Conservation (phyloP, 2,329 filamentous ascomycete species). For the Cordyceps javanica region DNA sequence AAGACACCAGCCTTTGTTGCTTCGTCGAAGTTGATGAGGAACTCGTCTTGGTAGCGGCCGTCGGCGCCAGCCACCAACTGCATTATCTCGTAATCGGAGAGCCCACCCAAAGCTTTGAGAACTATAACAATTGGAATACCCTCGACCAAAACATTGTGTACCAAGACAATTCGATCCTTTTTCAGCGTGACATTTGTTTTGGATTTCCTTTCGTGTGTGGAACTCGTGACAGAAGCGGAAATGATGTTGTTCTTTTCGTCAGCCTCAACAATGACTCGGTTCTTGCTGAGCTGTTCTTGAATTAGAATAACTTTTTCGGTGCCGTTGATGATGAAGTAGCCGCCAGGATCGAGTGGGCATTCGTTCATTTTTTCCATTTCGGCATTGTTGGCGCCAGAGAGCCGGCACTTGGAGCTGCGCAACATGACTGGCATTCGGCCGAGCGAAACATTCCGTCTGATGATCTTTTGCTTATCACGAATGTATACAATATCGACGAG, state of each 20-base stretch:
- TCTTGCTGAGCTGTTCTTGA: constrained; percentile 98
- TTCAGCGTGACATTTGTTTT: constrained; percentile 95
- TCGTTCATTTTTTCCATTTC: constrained; percentile 92
- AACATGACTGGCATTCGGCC: constrained; percentile 96
- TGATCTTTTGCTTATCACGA: constrained; percentile 68
- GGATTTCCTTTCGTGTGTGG: constrained; percentile 93
- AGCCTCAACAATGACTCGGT: constrained; percentile 93
- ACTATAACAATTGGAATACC: constrained; percentile 93
- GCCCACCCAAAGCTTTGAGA: constrained; percentile 86
- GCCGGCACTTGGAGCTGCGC: constrained; percentile 85
- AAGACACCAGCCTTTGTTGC: constrained; percentile 76
- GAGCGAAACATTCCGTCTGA: constrained; percentile 71
- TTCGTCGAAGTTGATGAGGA: constrained; percentile 92
- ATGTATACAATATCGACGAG: constrained; percentile 88
- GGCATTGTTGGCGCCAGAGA: constrained; percentile 74
- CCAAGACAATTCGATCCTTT: constrained; percentile 82
- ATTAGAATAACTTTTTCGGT: constrained; percentile 99
- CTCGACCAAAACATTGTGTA: constrained; percentile 89
- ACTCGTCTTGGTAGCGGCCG: constrained; percentile 86
- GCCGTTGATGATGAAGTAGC: constrained; percentile 95
- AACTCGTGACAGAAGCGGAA: constrained; percentile 93
- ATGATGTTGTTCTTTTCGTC: constrained; percentile 89
- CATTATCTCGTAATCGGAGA: constrained; percentile 92
- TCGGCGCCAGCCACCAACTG: constrained; percentile 85
- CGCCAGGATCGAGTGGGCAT: constrained; percentile 90